Base-by-base conservation (phyloP, 352 stramenopile genomes). In the Phytophthora parvispora region DNA sequence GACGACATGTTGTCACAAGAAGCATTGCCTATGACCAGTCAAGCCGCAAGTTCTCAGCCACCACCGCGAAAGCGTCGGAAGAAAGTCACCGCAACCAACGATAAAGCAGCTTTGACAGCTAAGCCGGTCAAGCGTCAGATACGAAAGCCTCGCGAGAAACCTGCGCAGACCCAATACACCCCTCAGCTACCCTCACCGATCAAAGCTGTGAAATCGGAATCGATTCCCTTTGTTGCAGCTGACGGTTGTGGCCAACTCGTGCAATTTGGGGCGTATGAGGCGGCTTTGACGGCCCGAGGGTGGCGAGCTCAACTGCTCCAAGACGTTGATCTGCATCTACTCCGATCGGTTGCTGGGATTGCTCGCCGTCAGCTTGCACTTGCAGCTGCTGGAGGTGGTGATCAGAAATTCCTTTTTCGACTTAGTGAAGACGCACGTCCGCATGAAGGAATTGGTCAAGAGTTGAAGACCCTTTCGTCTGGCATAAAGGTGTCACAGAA, bases 291-390 rank as follows among this genome's bases (percentile, higher is more conserved):
- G 7, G 59, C 66, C 22, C 50, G 27, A 48, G 66, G 66, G 20
- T 74, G 66, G 66, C 66, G 47, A 10, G 60, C 66, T 1, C 66
- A 74, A 24, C 36, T 74, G 18, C 60, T 74, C n/a, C 66, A 58
- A 69, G 59, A 69, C 32, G 55, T 69, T 32, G 66, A 74, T n/a
- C 18, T 74, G 15, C 53, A 74, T n/a, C 40, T 74, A n/a, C 20
- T 74, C 40, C 66, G 66, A 28, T 57, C 51, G 1, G 66, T 74
- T 34, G 66, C 66, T 42, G 59, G 34, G 8, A 69, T 74, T 24
- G 38, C 51, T 56, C 51, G 66, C 7, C 52, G 36, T 16, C 66
- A 74, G 8, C 20, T 49, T 28, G 36, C 45, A 4, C 63, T 71
- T 10, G 42, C 50, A 24, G 13, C n/a, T 4, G 48, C 59, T 15